Percentiles rank a stretch among this genome's conserved stretches.
Evolutionary conservation across 345 rosid species (phyloP).

Genomic region (Hypericum androsaemum): DNA sequence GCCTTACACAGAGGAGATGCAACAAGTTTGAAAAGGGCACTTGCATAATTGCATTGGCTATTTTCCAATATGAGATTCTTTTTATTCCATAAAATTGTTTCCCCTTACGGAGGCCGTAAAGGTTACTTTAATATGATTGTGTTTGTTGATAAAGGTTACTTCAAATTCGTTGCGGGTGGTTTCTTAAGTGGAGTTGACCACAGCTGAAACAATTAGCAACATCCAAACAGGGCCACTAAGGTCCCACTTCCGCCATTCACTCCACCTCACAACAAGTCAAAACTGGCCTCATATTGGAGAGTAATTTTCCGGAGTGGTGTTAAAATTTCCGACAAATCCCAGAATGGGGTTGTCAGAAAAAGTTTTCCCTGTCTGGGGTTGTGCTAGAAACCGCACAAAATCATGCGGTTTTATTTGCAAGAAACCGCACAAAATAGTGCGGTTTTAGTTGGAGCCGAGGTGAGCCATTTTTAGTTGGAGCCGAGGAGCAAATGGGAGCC

Average conservation of each 20-base stretch:
- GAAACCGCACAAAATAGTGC: no score
- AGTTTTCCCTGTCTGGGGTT: no score
- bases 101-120: conserved; percentile 28
- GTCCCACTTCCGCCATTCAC: background rate
- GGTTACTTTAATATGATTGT: conserved; percentile 15
- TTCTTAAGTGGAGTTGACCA: conserved; percentile 23
- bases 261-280: conserved; percentile 16
- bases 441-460: no score
- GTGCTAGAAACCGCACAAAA: no score
- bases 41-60: conserved; percentile 3
- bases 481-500: no score
- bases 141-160: conserved; percentile 13
- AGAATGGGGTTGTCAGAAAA: no score
- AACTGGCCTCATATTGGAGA: conserved; percentile 3
- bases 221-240: background rate
- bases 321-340: no score
- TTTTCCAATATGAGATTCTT: conserved; percentile 23
- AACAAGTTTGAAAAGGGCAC: background rate
- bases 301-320: no score
- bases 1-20: background rate
- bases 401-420: no score
- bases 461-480: no score
- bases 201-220: background rate
- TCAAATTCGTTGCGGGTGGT: conserved; percentile 10
- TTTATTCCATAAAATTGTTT: conserved; percentile 14